A percentile compares a stretch with the other conserved stretches of the same genome.
Conservation (phyloP, 305 asterid genomes). For the Coffea humblotiana region DNA sequence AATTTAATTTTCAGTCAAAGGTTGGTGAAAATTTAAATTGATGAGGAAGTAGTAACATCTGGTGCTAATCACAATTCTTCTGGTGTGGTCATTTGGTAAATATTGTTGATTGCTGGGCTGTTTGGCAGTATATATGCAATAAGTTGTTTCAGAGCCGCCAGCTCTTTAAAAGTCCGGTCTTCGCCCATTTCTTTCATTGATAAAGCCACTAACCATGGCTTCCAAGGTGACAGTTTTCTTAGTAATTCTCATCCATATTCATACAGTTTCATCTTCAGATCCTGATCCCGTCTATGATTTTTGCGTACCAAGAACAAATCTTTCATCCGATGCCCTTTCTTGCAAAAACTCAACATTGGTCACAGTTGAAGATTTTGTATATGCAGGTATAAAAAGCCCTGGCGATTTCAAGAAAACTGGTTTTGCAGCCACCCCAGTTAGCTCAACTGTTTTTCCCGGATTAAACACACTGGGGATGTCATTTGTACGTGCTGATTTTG, state of each 20-base stretch:
- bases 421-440: constrained; percentile 64
- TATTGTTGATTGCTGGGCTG: background rate
- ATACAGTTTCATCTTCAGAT: constrained; percentile 48
- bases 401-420: constrained; percentile 45
- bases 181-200: background rate
- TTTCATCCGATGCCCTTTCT: constrained; percentile 46
- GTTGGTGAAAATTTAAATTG: background rate
- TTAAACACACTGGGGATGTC: constrained; percentile 75
- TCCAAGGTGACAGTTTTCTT: constrained; percentile 30
- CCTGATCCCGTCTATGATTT: constrained; percentile 66
- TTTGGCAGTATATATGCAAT: background rate
- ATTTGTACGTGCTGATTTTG: constrained; percentile 74
- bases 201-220: constrained; percentile 26
- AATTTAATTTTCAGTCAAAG: background rate
- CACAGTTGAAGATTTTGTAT: constrained; percentile 65
- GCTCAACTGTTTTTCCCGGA: constrained; percentile 59
- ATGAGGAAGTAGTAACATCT: background rate
- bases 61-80: background rate
- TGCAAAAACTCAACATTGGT: constrained; percentile 70
- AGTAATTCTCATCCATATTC: constrained; percentile 26
- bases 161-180: background rate
- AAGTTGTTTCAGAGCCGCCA: background rate
- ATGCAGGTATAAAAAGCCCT: constrained; percentile 46
- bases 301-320: constrained; percentile 65
- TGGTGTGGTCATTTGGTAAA: background rate